A percentile compares a stretch with the other conserved stretches of the same genome.
These are phyloP conservation scores for Candida pini DNA, from an alignment of 805 yeast species.

Conservation along the genomic window DNA sequence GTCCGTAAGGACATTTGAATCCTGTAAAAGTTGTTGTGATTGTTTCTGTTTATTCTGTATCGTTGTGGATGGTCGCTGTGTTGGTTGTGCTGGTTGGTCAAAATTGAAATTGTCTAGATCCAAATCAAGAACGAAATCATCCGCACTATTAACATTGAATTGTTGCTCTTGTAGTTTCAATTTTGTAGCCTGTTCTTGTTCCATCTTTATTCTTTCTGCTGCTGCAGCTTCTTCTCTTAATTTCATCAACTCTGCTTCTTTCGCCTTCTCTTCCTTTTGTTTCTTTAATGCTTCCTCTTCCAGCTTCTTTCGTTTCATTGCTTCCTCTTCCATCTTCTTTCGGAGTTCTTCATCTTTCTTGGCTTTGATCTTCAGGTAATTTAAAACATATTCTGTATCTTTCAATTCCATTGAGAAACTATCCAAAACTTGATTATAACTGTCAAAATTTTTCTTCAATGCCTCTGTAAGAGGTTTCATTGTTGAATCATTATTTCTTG, in stretches of 20 bases:
- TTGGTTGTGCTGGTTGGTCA: slow-evolving; percentile 8
- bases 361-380: slow-evolving; percentile 22
- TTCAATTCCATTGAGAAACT: slow-evolving; percentile 23
- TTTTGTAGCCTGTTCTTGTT: slow-evolving; percentile 5
- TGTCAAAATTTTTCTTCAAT: slow-evolving; percentile 21
- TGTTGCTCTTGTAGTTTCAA: slow-evolving; percentile 1
- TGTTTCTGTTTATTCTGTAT: no score
- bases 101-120: slow-evolving; percentile 25
- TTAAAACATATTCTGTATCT: slow-evolving; percentile 24
- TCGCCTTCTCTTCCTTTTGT: slow-evolving; percentile 12
- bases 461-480: slow-evolving; percentile 20
- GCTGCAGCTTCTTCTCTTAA: slow-evolving; percentile 9
- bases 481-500: slow-evolving; percentile 25
- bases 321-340: slow-evolving; percentile 18
- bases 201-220: slow-evolving; percentile 4
- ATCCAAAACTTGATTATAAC: slow-evolving; percentile 26
- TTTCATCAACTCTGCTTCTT: slow-evolving; percentile 10
- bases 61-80: no score
- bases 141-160: slow-evolving; percentile 9
- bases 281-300: slow-evolving; percentile 16
- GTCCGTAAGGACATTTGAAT: no score
- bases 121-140: slow-evolving; percentile 23
- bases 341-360: slow-evolving; percentile 22
- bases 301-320: slow-evolving; percentile 13
- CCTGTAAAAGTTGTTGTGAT: no score